Conservation (phyloP, 2,329 filamentous ascomycete species). For the Rutstroemia sp. region DNA sequence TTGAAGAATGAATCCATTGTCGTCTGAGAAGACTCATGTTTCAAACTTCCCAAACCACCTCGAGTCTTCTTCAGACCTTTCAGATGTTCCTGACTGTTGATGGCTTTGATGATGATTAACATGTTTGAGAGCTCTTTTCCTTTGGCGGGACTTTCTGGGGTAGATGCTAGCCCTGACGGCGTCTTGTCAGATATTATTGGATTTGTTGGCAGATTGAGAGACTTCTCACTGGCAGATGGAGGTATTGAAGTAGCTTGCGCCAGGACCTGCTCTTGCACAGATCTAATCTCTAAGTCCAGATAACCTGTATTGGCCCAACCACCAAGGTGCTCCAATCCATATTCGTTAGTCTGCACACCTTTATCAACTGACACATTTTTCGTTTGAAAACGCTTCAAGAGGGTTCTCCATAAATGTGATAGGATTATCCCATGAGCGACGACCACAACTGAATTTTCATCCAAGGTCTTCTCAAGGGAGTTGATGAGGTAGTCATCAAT, state of each 20-base stretch:
- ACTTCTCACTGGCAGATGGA: neutral
- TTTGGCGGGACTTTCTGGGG: neutral
- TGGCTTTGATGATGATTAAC: constrained; percentile 45
- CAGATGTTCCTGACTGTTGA: constrained; percentile 69
- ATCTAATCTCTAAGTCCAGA: constrained; percentile 27
- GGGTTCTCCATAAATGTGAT: constrained; percentile 55
- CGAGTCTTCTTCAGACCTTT: constrained; percentile 67
- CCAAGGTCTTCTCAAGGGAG: constrained; percentile 35
- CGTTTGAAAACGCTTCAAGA: constrained; percentile 47
- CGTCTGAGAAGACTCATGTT: constrained; percentile 67
- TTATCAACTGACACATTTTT: constrained; percentile 31
- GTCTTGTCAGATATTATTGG: neutral
- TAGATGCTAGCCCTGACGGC: neutral
- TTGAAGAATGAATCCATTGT: constrained; percentile 75
- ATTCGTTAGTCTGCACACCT: constrained; percentile 33
- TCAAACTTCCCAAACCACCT: constrained; percentile 73
- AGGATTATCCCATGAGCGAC: constrained; percentile 83
- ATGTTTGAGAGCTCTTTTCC: constrained; percentile 22
- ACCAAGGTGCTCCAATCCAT: constrained; percentile 41
- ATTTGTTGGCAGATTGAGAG: neutral
- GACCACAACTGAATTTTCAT: constrained; percentile 47
- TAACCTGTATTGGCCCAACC: constrained; percentile 62
- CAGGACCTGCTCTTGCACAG: neutral
- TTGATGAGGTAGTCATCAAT: constrained; percentile 50
- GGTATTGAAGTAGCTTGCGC: neutral